These are phyloP conservation scores for Tylopilus sp. DNA, from an alignment of 768 basidiomycete genomes.

Conservation along the genomic window DNA sequence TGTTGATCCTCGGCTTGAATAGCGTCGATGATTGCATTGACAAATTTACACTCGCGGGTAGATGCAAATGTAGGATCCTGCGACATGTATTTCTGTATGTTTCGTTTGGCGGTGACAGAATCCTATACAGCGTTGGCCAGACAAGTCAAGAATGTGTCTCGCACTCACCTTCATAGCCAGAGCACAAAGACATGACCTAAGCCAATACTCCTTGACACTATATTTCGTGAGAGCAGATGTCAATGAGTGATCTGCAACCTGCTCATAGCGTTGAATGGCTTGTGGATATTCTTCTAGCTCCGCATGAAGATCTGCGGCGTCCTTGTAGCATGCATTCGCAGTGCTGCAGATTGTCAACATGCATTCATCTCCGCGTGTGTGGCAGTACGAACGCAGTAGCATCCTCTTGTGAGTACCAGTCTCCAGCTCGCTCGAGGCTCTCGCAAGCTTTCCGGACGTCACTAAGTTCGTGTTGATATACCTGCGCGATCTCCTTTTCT, in stretches of 20 bases:
- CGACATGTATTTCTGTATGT: constrained; percentile 70
- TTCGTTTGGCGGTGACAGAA: constrained; percentile 75
- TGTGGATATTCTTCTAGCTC: constrained; percentile 80
- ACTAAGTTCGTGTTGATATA: constrained; percentile 78
- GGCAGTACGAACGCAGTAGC: constrained; percentile 77
- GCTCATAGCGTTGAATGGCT: constrained; percentile 86
- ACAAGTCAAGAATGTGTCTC: background rate
- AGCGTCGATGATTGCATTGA: constrained; percentile 74
- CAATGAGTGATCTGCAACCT: constrained; percentile 83
- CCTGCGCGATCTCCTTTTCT: constrained; percentile 95
- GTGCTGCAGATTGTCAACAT: constrained; percentile 53
- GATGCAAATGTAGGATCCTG: constrained; percentile 83
- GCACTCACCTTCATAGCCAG: constrained; percentile 77
- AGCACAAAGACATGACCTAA: constrained; percentile 81
- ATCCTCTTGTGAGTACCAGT: constrained; percentile 98
- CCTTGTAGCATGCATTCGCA: constrained; percentile 93
- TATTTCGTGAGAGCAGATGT: constrained; percentile 89
- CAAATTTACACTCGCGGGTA: constrained; percentile 91
- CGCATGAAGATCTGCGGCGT: constrained; percentile 93
- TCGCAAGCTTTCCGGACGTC: constrained; percentile 87
- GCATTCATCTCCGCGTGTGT: background rate
- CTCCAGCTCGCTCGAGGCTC: constrained; percentile 86
- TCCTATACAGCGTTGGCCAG: constrained; percentile 51
- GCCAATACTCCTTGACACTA: constrained; percentile 98
- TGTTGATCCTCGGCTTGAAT: constrained; percentile 69